Percentiles rank a stretch among this genome's conserved stretches.
These are phyloP conservation scores for Penicillium occitanis DNA, from an alignment of 2,329 filamentous ascomycete genomes.

Conservation along the genomic window DNA sequence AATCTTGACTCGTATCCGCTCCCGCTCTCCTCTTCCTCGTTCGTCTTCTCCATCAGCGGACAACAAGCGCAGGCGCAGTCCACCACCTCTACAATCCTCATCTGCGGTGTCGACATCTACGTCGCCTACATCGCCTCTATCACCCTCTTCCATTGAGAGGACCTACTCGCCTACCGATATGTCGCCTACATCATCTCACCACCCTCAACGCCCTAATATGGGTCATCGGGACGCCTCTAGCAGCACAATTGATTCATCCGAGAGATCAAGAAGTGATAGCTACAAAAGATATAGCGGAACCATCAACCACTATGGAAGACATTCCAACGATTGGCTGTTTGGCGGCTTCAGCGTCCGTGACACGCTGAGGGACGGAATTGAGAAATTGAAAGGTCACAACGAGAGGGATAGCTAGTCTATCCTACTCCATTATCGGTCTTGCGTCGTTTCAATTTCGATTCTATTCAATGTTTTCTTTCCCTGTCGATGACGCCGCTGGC, in stretches of 20 bases:
- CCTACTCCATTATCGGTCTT: background rate
- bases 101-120: background rate
- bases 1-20: slow-evolving; percentile 19
- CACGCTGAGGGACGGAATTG: slow-evolving; percentile 44
- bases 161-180: slow-evolving; percentile 3
- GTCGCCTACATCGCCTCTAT: background rate
- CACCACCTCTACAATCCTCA: background rate
- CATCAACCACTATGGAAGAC: slow-evolving; percentile 48
- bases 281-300: slow-evolving; percentile 43
- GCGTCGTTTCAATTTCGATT: background rate
- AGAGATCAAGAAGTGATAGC: slow-evolving; percentile 32
- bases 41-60: slow-evolving; percentile 1
- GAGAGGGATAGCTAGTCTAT: slow-evolving; percentile 32
- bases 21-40: slow-evolving; percentile 21
- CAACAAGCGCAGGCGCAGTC: background rate
- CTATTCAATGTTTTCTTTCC: background rate
- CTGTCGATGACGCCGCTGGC: slow-evolving; percentile 13
- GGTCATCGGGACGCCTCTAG: background rate
- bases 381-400: slow-evolving; percentile 32
- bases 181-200: slow-evolving; percentile 12
- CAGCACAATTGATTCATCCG: background rate
- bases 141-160: background rate
- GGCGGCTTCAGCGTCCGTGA: slow-evolving; percentile 50
- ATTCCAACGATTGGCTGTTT: slow-evolving; percentile 55
- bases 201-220: slow-evolving; percentile 6